Base-by-base conservation (phyloP, 371 early-diverging fungal genomes). In the Nematocida ironsii region DNA sequence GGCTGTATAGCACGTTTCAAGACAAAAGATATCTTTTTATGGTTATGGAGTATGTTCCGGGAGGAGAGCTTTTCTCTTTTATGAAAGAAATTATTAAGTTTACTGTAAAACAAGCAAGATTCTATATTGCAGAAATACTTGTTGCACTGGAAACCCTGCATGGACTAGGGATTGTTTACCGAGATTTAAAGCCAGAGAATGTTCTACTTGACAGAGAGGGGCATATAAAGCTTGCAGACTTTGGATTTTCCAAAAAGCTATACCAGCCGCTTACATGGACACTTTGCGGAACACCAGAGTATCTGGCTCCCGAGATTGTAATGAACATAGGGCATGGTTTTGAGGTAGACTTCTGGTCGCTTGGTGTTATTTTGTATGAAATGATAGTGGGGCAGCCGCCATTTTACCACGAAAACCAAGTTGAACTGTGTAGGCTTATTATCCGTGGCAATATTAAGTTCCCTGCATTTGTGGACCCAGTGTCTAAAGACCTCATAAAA, bases 121-220 rank as follows among this genome's bases (percentile, higher is more conserved):
- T 98, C 83, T 97, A 95, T 87, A 95, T 95, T 0, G 96, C 96
- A 50, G 98, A 98, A 86, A 94, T 98, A 4, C 90, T 92, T 91
- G 93, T 94, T 11, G 99, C 94, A 1, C 88, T 98, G 27, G 96
- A 95, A 86, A 95, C 94, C 84, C 89, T 98, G 84, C 97, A 97
- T 86, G 88, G 93, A 66, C 92, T 92, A 89, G 96, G 95, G 0
- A 94, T 93, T 82, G 93, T 97, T 45, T 97, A 97, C 86, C 89
- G 98, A 52, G 98, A 98, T 87, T 89, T 98, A 73, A 98, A 98
- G 85, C 97, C 98, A 16, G 97, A 97, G 84, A 96, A 96, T 86
- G 85, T 96, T 69, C 84, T 96, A 55, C 87, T 96, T 62, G 93
- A 92, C 83, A 86, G 88, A n/a, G 89, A 90, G 72, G 99, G 99